Base-by-base conservation (phyloP, 2,329 filamentous ascomycete genomes). In the Lasiodiplodia theobromae region DNA sequence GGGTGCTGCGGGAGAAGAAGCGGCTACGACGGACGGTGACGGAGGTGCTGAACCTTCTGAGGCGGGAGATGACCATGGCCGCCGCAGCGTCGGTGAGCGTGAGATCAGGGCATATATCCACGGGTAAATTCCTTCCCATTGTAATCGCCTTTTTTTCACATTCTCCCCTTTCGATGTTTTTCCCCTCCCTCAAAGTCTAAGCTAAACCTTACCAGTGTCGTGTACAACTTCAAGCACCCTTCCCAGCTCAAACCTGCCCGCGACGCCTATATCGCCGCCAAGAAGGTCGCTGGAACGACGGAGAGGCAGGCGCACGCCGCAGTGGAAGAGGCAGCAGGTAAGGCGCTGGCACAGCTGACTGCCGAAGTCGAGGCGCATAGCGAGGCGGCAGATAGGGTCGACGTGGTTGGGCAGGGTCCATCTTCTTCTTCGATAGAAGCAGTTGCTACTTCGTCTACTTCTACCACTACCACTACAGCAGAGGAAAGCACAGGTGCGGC, bases 211-310 rank as follows among this genome's bases (percentile, higher is more conserved):
- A 10, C 3, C 58, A 64, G 28, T 11, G 28, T 52, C 28, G 52
- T 10, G 3, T 64, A 64, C 44, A 23, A 18, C 5, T 52, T 64
- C 47, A 64, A 52, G n/a, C 25, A 64, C 47, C 2, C n/a, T 5
- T 10, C 44, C 44, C 60, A 64, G 25, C 58, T 47, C 58, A 25
- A 23, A n/a, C 25, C 44, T 8, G 44, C 58, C 18, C 58, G 25
- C 18, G n/a, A 2, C 10, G 38, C 58, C 28, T 51, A 16, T 40
- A 12, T 28, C 5, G 58, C 58, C 40, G 21, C 47, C 7, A n/a
- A 12, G 12, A 25, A 6, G 10, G 12, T 25, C 8, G 7, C 40
- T 7, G 47, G n/a, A 31, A 31, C n/a, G 4, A 7, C 40, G 16
- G 10, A 31, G n/a, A 14, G 18, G 10, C 23, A 14, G 1, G 21